Evolutionary conservation across 345 rosid genomes (phyloP).

Genomic region (Kandelia obovata): DNA sequence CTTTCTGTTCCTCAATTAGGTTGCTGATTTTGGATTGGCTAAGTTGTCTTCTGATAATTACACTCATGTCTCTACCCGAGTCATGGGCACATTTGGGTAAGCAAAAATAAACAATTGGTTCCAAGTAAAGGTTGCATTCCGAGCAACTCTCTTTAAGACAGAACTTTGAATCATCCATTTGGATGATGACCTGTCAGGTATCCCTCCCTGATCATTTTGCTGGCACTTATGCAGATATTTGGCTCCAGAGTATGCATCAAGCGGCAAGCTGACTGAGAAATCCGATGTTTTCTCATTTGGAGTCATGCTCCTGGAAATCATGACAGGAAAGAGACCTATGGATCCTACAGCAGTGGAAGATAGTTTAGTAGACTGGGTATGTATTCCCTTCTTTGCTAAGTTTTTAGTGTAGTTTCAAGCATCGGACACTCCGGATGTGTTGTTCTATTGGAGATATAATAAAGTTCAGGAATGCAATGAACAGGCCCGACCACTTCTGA

Average conservation of each 20-base stretch:
- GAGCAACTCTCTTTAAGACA: background rate
- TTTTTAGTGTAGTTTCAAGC: background rate
- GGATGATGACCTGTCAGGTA: too few relatives aligned
- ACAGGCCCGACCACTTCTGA: constrained; percentile 73
- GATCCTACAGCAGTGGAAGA: constrained; percentile 71
- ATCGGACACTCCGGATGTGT: too few relatives aligned
- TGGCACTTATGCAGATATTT: constrained; percentile 55
- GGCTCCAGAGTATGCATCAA: constrained; percentile 94
- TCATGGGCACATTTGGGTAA: constrained; percentile 98
- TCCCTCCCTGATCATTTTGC: background rate
- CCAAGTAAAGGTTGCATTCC: background rate
- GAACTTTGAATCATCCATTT: background rate
- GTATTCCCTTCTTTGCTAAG: constrained; percentile 6
- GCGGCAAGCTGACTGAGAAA: constrained; percentile 82
- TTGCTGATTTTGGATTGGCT: constrained; percentile 96
- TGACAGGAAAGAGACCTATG: constrained; percentile 73
- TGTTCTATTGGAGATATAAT: background rate
- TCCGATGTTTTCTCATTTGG: constrained; percentile 96
- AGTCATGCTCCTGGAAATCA: constrained; percentile 80
- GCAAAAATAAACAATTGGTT: background rate
- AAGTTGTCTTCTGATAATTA: constrained; percentile 76
- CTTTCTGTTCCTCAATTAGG: constrained; percentile 33
- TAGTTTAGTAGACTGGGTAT: constrained; percentile 90
- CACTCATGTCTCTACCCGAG: constrained; percentile 95
- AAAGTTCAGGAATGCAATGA: background rate